Base-by-base conservation (phyloP, 257 asterid species). In the Gentiana straminea region DNA sequence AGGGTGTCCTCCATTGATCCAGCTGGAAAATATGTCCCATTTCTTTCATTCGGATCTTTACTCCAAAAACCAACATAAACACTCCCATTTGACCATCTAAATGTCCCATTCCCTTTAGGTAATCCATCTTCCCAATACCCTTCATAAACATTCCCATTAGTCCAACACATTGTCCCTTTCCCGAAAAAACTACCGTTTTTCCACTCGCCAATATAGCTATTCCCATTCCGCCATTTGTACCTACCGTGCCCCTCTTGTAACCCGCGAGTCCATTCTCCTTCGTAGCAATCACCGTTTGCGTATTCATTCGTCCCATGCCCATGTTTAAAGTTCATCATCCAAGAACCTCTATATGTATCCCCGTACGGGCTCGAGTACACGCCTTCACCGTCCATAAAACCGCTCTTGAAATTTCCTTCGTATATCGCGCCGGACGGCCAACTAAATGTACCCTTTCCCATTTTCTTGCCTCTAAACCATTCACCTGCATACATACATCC, bases 301-400 rank as follows among this genome's bases (percentile, higher is more conserved):
- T 75, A 89, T 12, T 84, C 88, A 58, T 86, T 86, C 3, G 72
- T 35, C 0, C 97, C 97, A 2, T 62, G 63, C 0, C 97, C 97
- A 45, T 89, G 95, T 60, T 71, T 89, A 32, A 86, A 57, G 60
- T 89, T 84, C 97, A 86, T 86, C 55, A 84, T 84, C 97, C 97
- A 89, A 5, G 78, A 73, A 10, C 97, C 97, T 8, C 33, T 73
- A 49, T 81, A 89, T 0, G 73, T 65, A 1, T 79, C 82, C 5
- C 95, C 97, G 7, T 67, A 69, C 1, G 94, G 75, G 6, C 81
- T 84, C 1, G 89, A 75, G 37, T 84, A 82, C 1, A 80, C 75
- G 1, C 97, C 97, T 12, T 86, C 95, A 2, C 97, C 97, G 63
- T 89, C 95, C 95, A 89, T 84, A 75, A 77, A 89, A 15, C 97